Conservation (phyloP, 192 early-diverging fungal species). For the Podila epigama region DNA sequence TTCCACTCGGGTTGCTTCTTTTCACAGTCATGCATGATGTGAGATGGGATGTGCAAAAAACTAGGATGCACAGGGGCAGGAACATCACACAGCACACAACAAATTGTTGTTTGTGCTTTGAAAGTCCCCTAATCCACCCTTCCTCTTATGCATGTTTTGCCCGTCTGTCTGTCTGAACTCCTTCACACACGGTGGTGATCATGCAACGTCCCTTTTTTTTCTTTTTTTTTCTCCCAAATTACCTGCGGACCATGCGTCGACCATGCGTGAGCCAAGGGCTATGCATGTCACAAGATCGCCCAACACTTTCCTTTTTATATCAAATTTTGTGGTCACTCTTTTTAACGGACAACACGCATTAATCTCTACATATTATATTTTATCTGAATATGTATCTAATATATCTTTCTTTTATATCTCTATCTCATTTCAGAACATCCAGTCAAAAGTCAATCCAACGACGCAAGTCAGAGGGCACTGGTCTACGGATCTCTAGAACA, state of each 20-base stretch:
- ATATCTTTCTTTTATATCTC: not conserved
- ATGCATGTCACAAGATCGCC: too few species aligned
- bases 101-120: not conserved
- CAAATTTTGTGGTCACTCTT: too few species aligned
- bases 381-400: not conserved
- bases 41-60: not conserved
- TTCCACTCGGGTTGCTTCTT: not conserved
- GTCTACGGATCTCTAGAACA: slow-evolving; percentile 25
- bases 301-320: too few species aligned
- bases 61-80: not conserved
- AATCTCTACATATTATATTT: not conserved
- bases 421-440: not conserved
- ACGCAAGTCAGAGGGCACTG: slow-evolving; percentile 44
- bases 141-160: not conserved
- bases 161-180: not conserved
- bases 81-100: too few species aligned
- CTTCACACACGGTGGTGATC: not conserved
- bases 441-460: slow-evolving; percentile 25
- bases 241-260: not conserved
- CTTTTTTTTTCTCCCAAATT: too few species aligned
- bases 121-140: not conserved
- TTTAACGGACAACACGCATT: not conserved
- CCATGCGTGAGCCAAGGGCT: too few species aligned
- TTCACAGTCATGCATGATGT: slow-evolving; percentile 1
- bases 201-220: not conserved